Evolutionary conservation across 169 alveolate genomes (phyloP).

Genomic region (Cryptosporidium sp.): DNA sequence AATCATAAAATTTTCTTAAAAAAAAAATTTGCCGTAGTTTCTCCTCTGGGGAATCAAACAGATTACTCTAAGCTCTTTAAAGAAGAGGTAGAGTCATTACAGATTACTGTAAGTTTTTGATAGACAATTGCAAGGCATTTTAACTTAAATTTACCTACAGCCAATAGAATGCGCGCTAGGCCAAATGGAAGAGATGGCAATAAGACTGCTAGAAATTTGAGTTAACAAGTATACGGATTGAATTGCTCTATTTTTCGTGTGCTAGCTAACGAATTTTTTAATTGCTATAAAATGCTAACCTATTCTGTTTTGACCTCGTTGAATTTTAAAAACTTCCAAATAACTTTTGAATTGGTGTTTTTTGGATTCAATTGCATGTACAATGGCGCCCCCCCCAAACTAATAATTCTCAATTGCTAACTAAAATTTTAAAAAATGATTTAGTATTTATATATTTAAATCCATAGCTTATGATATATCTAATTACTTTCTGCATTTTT

Average conservation of each 20-base stretch:
- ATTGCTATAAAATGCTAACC: too few relatives aligned
- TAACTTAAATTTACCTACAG: background rate
- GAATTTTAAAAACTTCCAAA: too few relatives aligned
- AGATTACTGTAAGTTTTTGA: slow-evolving; percentile 32
- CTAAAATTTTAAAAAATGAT: background rate
- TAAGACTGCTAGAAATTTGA: background rate
- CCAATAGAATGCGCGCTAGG: background rate
- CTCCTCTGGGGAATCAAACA: slow-evolving; percentile 55
- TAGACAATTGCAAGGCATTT: too few relatives aligned
- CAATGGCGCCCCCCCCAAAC: background rate
- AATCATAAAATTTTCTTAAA: background rate
- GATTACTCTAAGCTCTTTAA: slow-evolving; percentile 62
- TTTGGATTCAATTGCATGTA: background rate
- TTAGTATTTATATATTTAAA: background rate
- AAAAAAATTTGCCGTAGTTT: background rate
- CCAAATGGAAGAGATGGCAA: slow-evolving; percentile 26
- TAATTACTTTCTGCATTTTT: too few relatives aligned
- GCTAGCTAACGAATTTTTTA: too few relatives aligned
- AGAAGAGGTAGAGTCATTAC: slow-evolving; percentile 61
- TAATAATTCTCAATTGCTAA: background rate
- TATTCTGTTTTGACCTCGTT: background rate
- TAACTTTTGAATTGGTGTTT: background rate
- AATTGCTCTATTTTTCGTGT: background rate
- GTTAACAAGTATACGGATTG: background rate
- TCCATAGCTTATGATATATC: too few relatives aligned